Base-by-base conservation (phyloP, 116 monocot genomes). In the Cymodocea nodosa region DNA sequence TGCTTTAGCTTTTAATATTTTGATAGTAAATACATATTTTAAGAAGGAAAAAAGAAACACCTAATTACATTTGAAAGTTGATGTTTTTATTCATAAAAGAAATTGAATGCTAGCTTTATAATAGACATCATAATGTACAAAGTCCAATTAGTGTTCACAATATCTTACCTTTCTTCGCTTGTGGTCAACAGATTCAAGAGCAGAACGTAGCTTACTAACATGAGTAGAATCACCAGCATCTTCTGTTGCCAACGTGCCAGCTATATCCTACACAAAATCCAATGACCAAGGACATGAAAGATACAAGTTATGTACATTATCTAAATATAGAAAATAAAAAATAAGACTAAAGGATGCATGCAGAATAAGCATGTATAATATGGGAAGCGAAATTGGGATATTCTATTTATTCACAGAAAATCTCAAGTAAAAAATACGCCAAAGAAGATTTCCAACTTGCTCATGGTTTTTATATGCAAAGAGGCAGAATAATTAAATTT, bases 171-270 rank as follows among this genome's bases (percentile, higher is more conserved):
- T 99, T 73, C 82, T 92, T 81, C 92, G 84, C 76, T 99, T 99
- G 63, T 89, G 92, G 65, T 92, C 92, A 61, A 99, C 98, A 62
- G 98, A 99, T 74, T 99, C 98, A 60, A 99, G 82, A 51, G 98
- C 98, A 50, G 92, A 99, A 4, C 98, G 85, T 48, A 99, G 61
- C 67, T 99, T 99, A 76, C 74, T 81, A 23, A 99, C 98, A 73
- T 86, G 84, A 65, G 81, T 70, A 15, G 64, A 61, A 58, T 89
- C 84, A 62, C 82, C 86, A 61, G 98, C 98, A 70, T 77, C 89
- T 68, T 99, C 98, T 5, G 82, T 99, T 48, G 98, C 89, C 80
- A 99, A 80, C n/a, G 98, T 99, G 65, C 98, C 98, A 56, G 98
- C 98, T 74, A 99, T 92, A 81, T 99, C 98, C 98, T 98, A 74